These are phyloP conservation scores for Tilletia walkeri DNA, from an alignment of 1,284 basidiomycete species.

Conservation along the genomic window DNA sequence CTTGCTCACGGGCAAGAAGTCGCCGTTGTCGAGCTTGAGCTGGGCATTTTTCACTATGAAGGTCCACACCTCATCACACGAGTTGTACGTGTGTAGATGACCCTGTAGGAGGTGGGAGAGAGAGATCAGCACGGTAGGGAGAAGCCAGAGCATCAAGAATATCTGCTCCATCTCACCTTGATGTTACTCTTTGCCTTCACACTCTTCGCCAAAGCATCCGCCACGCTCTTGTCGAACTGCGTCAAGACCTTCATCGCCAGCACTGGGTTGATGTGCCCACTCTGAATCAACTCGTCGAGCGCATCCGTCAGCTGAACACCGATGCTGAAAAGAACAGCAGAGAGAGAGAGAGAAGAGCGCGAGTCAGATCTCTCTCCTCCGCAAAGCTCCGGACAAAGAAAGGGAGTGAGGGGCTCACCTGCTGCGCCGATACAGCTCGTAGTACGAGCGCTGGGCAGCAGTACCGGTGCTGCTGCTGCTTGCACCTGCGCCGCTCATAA, in stretches of 20 bases:
- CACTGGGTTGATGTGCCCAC: slow-evolving; percentile 93
- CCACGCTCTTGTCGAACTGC: slow-evolving; percentile 54
- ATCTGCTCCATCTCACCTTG: slow-evolving; percentile 50
- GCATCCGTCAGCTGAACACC: slow-evolving; percentile 98
- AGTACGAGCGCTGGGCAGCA: slow-evolving; percentile 18
- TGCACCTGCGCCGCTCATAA: not conserved
- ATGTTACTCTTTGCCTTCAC: slow-evolving; percentile 50
- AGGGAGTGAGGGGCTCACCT: slow-evolving; percentile 17
- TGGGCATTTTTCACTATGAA: slow-evolving; percentile 51
- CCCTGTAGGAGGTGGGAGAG: slow-evolving; percentile 30
- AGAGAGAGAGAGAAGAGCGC: not conserved
- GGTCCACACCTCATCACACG: slow-evolving; percentile 55
- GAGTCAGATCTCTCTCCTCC: not conserved
- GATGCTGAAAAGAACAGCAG: slow-evolving; percentile 64
- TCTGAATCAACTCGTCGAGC: slow-evolving; percentile 95
- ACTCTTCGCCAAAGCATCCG: slow-evolving; percentile 47
- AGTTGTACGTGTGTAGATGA: slow-evolving; percentile 50
- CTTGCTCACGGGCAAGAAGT: slow-evolving; percentile 46
- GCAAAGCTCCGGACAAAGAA: not conserved
- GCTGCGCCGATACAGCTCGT: slow-evolving; percentile 27
- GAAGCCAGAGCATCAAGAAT: too few relatives aligned
- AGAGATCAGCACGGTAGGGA: not conserved
- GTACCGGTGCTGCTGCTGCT: not conserved
- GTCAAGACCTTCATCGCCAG: slow-evolving; percentile 91
- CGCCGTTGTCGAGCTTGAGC: slow-evolving; percentile 53